Conservation (phyloP, 331 rosid genomes). For the Phaseolus coccineus region DNA sequence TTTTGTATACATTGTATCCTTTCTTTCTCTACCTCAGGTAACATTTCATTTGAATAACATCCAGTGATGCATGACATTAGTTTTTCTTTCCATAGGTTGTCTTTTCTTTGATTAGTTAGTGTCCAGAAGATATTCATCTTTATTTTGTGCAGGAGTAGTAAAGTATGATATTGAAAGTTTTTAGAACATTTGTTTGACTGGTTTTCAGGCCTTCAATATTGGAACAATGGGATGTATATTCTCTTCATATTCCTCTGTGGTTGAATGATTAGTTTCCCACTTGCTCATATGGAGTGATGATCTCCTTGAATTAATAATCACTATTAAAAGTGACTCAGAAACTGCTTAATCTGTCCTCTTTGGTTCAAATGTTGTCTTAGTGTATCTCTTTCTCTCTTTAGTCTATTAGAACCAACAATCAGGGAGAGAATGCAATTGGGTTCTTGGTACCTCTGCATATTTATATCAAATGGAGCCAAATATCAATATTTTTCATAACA, state of each 20-base stretch:
- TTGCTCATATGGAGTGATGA: not conserved
- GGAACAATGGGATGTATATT: not conserved
- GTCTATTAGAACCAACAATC: no score
- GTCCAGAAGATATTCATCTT: not conserved
- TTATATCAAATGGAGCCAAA: not conserved
- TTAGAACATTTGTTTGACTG: not conserved
- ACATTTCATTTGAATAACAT: constrained; percentile 14
- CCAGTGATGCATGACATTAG: constrained; percentile 9
- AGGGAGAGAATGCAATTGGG: no score
- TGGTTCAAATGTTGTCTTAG: no score
- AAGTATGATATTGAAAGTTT: not conserved
- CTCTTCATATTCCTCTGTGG: not conserved
- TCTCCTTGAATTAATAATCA: not conserved
- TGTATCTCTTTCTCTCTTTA: no score
- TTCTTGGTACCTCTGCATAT: not conserved
- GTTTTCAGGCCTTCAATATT: not conserved
- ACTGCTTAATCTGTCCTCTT: no score
- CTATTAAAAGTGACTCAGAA: no score
- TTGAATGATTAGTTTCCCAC: not conserved
- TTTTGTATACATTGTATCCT: not conserved
- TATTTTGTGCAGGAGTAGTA: not conserved
- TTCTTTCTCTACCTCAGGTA: constrained; percentile 6
- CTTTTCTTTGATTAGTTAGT: constrained; percentile 1
- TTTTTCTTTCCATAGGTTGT: not conserved
- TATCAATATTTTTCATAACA: no score